phyloP scores from a whole-genome alignment of 1,139 yeast genomes.

The Saccharomyces pastorianus region DNA sequence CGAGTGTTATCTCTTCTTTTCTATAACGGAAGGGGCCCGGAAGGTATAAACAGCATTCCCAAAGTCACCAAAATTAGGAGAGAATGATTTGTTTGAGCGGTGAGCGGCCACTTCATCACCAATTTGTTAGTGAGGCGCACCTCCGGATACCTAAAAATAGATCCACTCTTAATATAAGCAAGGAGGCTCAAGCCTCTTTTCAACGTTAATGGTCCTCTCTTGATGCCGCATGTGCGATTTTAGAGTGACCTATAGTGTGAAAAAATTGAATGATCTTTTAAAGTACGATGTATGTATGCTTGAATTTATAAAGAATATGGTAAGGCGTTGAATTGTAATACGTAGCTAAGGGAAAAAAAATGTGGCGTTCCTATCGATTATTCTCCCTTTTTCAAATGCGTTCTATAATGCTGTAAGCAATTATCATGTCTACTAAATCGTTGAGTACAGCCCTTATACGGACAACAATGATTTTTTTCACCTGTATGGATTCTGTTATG shows the following conservation, averaged over 20 bases:
- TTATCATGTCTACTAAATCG: slow-evolving; percentile 88
- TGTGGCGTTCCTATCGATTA: not conserved
- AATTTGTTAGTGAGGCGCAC: too few relatives aligned
- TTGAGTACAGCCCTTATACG: slow-evolving; percentile 73
- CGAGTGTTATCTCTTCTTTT: too few relatives aligned
- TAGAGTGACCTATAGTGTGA: not conserved
- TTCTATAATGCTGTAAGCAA: slow-evolving; percentile 86
- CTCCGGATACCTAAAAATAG: too few relatives aligned
- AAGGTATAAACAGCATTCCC: too few relatives aligned
- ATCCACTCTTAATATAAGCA: too few relatives aligned
- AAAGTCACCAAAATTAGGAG: too few relatives aligned
- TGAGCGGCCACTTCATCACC: too few relatives aligned
- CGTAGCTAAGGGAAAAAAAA: not conserved
- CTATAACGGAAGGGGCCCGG: too few relatives aligned
- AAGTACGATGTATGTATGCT: not conserved
- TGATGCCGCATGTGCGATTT: too few relatives aligned
- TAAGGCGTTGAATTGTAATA: not conserved
- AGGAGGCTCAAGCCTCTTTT: too few relatives aligned
- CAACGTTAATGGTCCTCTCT: too few relatives aligned
- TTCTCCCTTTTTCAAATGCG: slow-evolving; percentile 40
- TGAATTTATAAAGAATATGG: not conserved
- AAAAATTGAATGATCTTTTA: not conserved
- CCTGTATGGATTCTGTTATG: slow-evolving; percentile 90
- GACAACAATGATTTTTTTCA: slow-evolving; percentile 78
- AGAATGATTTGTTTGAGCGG: too few relatives aligned